Evolutionary conservation across 2,329 filamentous ascomycete genomes (phyloP).

Genomic region (Anthostomella pinea): DNA sequence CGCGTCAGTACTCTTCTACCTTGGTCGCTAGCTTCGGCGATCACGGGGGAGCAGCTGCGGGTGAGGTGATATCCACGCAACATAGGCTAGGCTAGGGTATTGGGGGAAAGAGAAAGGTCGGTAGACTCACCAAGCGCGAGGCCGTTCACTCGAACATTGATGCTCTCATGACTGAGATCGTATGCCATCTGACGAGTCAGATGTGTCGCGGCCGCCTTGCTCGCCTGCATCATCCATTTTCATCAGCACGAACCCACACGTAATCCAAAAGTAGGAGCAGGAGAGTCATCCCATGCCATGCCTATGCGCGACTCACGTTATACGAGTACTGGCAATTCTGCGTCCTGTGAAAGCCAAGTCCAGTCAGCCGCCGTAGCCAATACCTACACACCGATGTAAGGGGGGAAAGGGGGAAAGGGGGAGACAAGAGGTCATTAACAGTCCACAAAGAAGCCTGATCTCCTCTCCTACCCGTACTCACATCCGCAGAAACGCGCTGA

Average conservation of each 20-base stretch:
- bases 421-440: too few species aligned
- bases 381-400: not conserved
- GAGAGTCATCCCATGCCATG: not conserved
- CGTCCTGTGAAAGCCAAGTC: conserved; percentile 15
- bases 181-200: conserved; percentile 27
- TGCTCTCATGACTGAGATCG: conserved; percentile 27
- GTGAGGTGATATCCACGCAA: too few species aligned
- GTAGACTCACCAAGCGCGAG: conserved; percentile 25
- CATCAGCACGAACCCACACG: not conserved
- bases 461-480: too few species aligned
- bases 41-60: not conserved
- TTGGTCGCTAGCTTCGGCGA: too few species aligned
- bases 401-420: too few species aligned
- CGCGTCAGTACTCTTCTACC: not conserved
- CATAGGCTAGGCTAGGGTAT: not conserved
- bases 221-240: conserved; percentile 12
- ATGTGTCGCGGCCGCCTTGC: conserved; percentile 25
- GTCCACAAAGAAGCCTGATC: too few species aligned
- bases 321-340: conserved; percentile 27
- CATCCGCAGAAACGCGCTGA: conserved; percentile 48
- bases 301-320: conserved; percentile 16
- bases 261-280: not conserved
- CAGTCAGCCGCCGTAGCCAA: too few species aligned
- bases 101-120: not conserved
- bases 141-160: conserved; percentile 29